A percentile compares a stretch with the other conserved stretches of the same genome.
Evolutionary conservation across 495 filamentous ascomycete genomes (phyloP).

Genomic region (Bombardia bombarda): DNA sequence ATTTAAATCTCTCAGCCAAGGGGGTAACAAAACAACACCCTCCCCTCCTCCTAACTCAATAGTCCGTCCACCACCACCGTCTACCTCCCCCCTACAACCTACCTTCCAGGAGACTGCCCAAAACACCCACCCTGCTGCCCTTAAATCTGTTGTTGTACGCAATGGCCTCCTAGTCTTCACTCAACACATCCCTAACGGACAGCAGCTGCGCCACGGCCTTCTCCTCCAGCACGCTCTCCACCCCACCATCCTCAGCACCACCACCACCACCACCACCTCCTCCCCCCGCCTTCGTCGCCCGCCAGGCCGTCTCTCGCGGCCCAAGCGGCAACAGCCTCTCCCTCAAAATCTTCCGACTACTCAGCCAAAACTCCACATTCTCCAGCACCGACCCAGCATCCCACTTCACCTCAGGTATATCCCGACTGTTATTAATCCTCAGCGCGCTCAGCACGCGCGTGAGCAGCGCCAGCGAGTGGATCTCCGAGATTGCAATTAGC

Average conservation of each 20-base stretch:
- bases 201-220: slow-evolving; percentile 59
- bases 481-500: slow-evolving; percentile 63
- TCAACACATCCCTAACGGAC: slow-evolving; percentile 41
- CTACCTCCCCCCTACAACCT: no score
- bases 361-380: slow-evolving; percentile 69
- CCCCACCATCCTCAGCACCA: slow-evolving; percentile 18
- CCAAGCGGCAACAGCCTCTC: slow-evolving; percentile 63
- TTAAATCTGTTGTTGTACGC: no score
- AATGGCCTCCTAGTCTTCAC: slow-evolving; percentile 33
- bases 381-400: slow-evolving; percentile 61
- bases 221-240: slow-evolving; percentile 63
- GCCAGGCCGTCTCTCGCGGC: slow-evolving; percentile 60
- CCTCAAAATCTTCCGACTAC: slow-evolving; percentile 50
- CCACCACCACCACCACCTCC: no score
- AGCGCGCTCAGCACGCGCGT: slow-evolving; percentile 54
- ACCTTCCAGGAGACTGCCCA: no score
- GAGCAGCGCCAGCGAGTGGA: slow-evolving; percentile 68
- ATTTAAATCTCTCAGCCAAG: no score
- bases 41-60: no score
- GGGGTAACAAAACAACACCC: no score
- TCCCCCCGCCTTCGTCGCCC: slow-evolving; percentile 36
- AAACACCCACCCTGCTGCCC: not conserved
- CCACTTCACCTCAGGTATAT: slow-evolving; percentile 62
- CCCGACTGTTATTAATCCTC: slow-evolving; percentile 51
- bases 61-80: no score